Conservation (phyloP, 225 moss, liverwort and hornwort species). For the Sphagnum tenellum region DNA sequence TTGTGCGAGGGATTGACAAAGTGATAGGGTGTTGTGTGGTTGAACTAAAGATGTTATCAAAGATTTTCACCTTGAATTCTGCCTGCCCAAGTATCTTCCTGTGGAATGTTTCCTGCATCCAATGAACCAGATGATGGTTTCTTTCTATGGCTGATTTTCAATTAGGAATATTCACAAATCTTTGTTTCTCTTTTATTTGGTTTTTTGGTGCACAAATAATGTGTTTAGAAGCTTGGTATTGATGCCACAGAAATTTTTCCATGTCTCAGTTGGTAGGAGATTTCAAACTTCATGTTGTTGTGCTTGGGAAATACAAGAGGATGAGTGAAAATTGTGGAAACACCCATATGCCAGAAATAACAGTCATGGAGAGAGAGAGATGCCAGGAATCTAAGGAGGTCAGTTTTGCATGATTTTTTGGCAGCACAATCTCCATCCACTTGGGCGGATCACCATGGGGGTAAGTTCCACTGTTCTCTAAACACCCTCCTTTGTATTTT, state of each 20-base stretch:
- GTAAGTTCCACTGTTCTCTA: conserved; percentile 26
- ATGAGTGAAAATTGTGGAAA: background rate
- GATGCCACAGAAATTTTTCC: background rate
- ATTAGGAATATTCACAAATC: no score
- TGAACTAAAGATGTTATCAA: no score
- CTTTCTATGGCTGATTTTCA: no score
- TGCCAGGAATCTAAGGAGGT: background rate
- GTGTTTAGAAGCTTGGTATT: background rate
- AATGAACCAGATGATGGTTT: no score
- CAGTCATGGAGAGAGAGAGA: background rate
- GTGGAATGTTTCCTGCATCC: no score
- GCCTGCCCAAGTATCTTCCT: no score
- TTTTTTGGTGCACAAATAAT: no score
- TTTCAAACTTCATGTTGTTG: background rate
- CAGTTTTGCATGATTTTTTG: conserved; percentile 14
- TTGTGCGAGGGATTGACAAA: background rate
- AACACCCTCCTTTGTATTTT: background rate
- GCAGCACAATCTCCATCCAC: conserved; percentile 94
- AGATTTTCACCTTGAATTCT: no score
- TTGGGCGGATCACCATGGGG: conserved; percentile 81
- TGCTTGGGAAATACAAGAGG: background rate
- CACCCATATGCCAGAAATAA: background rate
- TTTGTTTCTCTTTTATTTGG: no score
- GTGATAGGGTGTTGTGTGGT: no score
- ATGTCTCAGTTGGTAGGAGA: background rate